Evolutionary conservation across 177 flowering plant species (phyloP).

Genomic region (Vitis hybrid): DNA sequence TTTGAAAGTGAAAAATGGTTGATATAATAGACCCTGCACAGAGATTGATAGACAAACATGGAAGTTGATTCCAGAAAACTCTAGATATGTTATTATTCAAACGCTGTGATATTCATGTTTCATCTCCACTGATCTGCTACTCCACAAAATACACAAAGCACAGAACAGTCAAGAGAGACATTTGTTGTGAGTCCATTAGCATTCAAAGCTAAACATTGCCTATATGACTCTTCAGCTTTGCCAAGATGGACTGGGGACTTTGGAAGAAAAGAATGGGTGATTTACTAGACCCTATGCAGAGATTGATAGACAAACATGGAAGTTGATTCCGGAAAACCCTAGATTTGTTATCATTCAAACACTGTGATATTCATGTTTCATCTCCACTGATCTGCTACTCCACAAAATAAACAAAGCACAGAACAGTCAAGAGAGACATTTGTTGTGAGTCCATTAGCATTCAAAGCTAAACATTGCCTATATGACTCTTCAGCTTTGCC

Average conservation of each 20-base stretch:
- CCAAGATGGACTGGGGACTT: too few relatives aligned
- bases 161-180: neutral
- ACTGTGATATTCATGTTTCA: conserved; percentile 8
- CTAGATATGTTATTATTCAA: too few relatives aligned
- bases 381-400: conserved; percentile 20
- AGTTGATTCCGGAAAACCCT: too few relatives aligned
- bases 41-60: too few relatives aligned
- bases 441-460: conserved; percentile 41
- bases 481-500: conserved; percentile 30
- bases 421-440: conserved; percentile 3
- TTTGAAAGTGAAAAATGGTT: too few relatives aligned
- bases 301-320: too few relatives aligned
- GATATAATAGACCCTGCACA: too few relatives aligned
- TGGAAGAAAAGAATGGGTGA: too few relatives aligned
- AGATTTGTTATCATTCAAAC: too few relatives aligned
- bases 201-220: neutral
- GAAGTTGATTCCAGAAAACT: too few relatives aligned
- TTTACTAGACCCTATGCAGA: too few relatives aligned
- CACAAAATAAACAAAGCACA: conserved; percentile 11
- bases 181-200: neutral
- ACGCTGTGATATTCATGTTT: neutral
- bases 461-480: conserved; percentile 35
- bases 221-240: too few relatives aligned
- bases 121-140: conserved; percentile 5
- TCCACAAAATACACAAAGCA: neutral